Percentiles rank a stretch among this genome's conserved stretches.
These are phyloP conservation scores for Pestalotiopsis sp. DNA, from an alignment of 2,329 filamentous ascomycete genomes.

Conservation along the genomic window DNA sequence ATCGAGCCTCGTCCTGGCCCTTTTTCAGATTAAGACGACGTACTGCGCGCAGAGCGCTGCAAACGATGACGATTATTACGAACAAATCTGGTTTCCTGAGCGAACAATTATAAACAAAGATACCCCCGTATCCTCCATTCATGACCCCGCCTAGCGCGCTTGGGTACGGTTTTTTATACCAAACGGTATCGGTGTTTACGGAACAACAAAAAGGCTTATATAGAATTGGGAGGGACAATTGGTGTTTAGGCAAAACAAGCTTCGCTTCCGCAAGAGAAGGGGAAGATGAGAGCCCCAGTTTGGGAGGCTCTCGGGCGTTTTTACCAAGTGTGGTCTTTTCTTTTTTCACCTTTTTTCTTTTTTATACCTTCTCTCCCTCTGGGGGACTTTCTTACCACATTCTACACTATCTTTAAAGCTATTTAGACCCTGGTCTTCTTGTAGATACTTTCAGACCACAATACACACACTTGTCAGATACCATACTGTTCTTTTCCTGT, in stretches of 20 bases:
- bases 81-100: conserved; percentile 23
- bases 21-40: conserved; percentile 5
- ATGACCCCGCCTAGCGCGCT: conserved; percentile 11
- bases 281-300: background rate
- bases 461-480: background rate
- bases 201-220: conserved; percentile 25
- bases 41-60: conserved; percentile 30
- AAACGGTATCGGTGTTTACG: conserved; percentile 20
- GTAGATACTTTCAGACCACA: background rate
- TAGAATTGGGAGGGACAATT: conserved; percentile 7
- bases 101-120: conserved; percentile 16
- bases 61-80: conserved; percentile 27
- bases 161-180: conserved; percentile 4
- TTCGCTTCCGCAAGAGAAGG: background rate
- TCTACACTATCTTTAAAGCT: background rate
- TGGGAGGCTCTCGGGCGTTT: background rate
- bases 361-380: background rate
- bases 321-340: background rate
- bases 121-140: conserved; percentile 21
- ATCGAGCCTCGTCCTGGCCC: conserved; percentile 16
- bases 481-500: background rate
- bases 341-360: background rate
- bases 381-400: background rate
- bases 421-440: background rate
- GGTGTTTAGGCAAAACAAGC: conserved; percentile 3